Base-by-base conservation (phyloP, 148 eudicot genomes). In the Vaccinium macrocarpon region DNA sequence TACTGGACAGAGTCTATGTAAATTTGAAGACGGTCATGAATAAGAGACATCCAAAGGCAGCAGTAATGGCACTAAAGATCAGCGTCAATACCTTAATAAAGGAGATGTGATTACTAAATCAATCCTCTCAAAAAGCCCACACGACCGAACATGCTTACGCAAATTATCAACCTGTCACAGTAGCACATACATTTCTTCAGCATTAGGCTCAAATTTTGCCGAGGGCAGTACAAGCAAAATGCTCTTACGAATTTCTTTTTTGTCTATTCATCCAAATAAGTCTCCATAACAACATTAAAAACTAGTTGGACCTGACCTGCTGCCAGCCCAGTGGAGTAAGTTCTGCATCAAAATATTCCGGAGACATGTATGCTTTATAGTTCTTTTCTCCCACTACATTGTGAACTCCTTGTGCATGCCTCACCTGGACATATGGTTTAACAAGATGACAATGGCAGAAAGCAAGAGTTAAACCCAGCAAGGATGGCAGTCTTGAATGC, bases 321-420 rank as follows among this genome's bases (percentile, higher is more conserved):
- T 92, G 92, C 99, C 99, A 95, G 68, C 99, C 99, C 61, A 97
- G 87, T 42, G 87, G 92, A 76, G 99, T 95, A 84, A 97, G 92
- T 42, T 92, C 90, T 56, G 99, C 98, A 87, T 97, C 99, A 90
- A 95, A 93, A 90, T 95, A 97, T 81, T 95, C 96, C 83, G 94
- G 94, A 83, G 91, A 89, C 97, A 95, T 91, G 86, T 91, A 97
- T 16, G 90, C 95, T 88, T 95, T 91, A 82, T 92, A 91, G 83
- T 95, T 92, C 88, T 95, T 97, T 21, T 97, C 98, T 80, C 96
- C 98, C 66, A 91, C 97, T 35, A 97, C 94, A 89, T 97, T 97
- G 90, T 97, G 99, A 85, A 93, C 68, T 78, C 99, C 99, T 86
- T 97, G 99, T 78, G 95, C 99, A 86, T 95, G 99, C 92, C 99